These are phyloP conservation scores for Trichosporon asahii DNA, from an alignment of 1,284 basidiomycete species.

Conservation along the genomic window DNA sequence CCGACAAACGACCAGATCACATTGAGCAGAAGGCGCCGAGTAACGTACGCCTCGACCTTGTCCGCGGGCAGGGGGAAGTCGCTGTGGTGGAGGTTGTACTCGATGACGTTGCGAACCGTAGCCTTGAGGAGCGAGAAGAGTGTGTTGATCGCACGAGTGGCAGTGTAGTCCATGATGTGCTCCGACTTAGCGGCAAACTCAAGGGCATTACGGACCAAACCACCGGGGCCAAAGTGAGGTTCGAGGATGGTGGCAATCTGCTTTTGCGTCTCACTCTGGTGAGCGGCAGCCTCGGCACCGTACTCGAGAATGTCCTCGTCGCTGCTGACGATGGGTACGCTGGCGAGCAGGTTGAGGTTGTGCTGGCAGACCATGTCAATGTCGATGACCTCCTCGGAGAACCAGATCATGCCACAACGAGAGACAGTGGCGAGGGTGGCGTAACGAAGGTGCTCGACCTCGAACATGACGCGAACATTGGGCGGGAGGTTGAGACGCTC, in stretches of 20 bases:
- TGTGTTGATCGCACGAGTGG: conserved; percentile 85
- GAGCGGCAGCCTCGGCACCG: conserved; percentile 50
- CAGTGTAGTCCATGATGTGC: conserved; percentile 99
- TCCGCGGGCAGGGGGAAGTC: conserved; percentile 88
- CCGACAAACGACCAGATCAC: conserved; percentile 98
- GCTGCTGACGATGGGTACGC: conserved; percentile 79
- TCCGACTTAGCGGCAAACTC: conserved; percentile 75
- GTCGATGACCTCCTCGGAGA: conserved; percentile 91
- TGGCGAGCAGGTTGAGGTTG: conserved; percentile 75
- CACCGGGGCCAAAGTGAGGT: conserved; percentile 75
- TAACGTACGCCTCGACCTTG: conserved; percentile 83
- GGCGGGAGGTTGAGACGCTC: conserved; percentile 95
- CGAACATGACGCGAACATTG: conserved; percentile 99
- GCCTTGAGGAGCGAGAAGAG: conserved; percentile 97
- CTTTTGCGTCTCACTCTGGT: conserved; percentile 68
- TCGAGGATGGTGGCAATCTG: conserved; percentile 73
- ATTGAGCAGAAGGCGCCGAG: conserved; percentile 83
- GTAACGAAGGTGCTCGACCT: conserved; percentile 96
- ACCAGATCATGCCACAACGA: conserved; percentile 99
- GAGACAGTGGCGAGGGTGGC: conserved; percentile 98
- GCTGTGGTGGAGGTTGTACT: conserved; percentile 90
- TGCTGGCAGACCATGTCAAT: conserved; percentile 87
- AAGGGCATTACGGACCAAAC: conserved; percentile 75
- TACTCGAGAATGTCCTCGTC: conserved; percentile 74
- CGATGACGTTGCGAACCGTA: conserved; percentile 85